Evolutionary conservation across 1,284 basidiomycete species (phyloP), one percentile per base, ranked within the genome.

Genomic region (Inonotus hispidus): DNA sequence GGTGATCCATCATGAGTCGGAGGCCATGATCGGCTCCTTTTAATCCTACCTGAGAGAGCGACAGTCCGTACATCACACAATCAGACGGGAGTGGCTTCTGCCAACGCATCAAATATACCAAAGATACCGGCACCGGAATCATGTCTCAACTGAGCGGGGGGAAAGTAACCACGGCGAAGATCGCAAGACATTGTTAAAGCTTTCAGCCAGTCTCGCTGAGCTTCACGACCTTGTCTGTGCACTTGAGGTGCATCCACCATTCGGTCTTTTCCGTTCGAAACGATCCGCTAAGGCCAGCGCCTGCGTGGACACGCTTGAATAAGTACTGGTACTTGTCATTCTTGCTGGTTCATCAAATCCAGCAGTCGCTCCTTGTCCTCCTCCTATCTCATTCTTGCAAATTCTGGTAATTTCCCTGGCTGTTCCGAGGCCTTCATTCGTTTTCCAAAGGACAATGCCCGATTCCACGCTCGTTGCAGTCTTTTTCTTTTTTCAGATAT

Each of bases 401-500:
- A 25, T 29, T 49, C 32, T 32, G 32, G 32, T 32, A 32, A 32
- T 32, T 32, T 32, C 32, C 32, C 32, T 32, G 32, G 8, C 32
- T 8, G 32, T 49, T 10, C 47, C 16, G 25, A 21, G 1, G 8
- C n/a, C n/a, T n/a, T n/a, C 19, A 14, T n/a, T 43, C n/a, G 41
- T 43, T 23, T 23, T 13, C 23, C 23, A 14, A 25, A 7, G 6
- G 14, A 23, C 29, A 29, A 56, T 56, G 55, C n/a, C 37, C 27
- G 8, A 14, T 16, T 25, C 55, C 41, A 46, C 39, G 41, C 45
- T 56, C 55, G 55, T 56, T 45, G 21, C 5, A 13, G 14, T 45
- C 10, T 56, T 56, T 25, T 56, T 43, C 45, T 27, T 39, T 46
- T 23, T 60, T 13, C 52, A 46, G 25, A 54, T 60, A 10, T 19